Evolutionary conservation across 805 yeast genomes (phyloP), one percentile per base, ranked within the genome.

Genomic region (Schwanniomyces pseudopolymorphus): DNA sequence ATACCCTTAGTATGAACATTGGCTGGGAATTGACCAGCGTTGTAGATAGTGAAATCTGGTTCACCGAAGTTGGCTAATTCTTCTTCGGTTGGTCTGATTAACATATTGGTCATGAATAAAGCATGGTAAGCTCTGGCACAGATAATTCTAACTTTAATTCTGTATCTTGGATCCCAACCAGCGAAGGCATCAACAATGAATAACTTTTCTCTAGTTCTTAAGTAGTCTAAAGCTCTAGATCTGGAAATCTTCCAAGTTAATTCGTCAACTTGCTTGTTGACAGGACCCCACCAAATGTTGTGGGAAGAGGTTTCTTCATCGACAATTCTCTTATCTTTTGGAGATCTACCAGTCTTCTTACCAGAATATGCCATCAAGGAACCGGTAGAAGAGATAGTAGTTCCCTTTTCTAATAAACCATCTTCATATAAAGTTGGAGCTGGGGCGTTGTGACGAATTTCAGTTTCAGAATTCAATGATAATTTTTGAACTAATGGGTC

Each of bases 51-150:
- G 78, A 92, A 92, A 67, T 92, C 98, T 43, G 99, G 99, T 76
- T 89, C 96, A 63, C 97, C 97, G 62, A 90, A 92, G 69, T 84
- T 78, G 50, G 77, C 80, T 63, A 91, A 80, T 72, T 92, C 98
- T 73, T 90, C 94, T 27, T 77, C 82, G 24, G 96, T 85, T 56
- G 99, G 99, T 70, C 90, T 85, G 69, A 92, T 94, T 74, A 92
- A 77, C 99, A 92, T 92, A 70, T 92, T 92, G 64, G 96, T 86
- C 99, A 92, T 92, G 78, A 92, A 92, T 59, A 92, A 75, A 17
- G 98, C 98, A 66, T 92, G 99, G 79, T 92, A 92, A 46, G 99
- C 98, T 70, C 99, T 85, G 50, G 98, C 97, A 77, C 97, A 91
- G 46, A 91, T 92, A 54, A 91, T 85, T 73, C 98, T 83, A 49